Percentiles rank a stretch among this genome's conserved stretches.
Evolutionary conservation across 2,329 filamentous ascomycete genomes (phyloP).

Genomic region (Annulohypoxylon truncatum): DNA sequence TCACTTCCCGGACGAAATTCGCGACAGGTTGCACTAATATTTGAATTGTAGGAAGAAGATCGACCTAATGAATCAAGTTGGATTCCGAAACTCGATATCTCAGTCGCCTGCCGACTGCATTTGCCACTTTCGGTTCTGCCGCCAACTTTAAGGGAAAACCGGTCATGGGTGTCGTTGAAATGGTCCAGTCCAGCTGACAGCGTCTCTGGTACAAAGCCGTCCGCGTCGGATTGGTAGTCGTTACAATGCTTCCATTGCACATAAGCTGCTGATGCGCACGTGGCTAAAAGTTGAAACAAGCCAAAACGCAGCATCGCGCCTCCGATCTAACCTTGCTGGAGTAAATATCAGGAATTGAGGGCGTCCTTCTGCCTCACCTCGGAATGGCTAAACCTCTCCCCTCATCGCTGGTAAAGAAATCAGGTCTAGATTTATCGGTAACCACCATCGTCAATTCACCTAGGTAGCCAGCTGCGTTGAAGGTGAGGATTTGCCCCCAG

Average conservation of each 20-base stretch:
- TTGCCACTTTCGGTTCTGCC: neutral
- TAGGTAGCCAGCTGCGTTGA: neutral
- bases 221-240: slow-evolving; percentile 1
- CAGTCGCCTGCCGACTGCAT: neutral
- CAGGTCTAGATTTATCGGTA: neutral
- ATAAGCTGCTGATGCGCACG: slow-evolving; percentile 32
- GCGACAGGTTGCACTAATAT: neutral
- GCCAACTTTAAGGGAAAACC: neutral
- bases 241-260: slow-evolving; percentile 38
- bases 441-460: neutral
- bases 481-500: neutral
- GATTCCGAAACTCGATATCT: neutral
- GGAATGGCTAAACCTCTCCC: neutral
- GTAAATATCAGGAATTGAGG: neutral
- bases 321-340: neutral
- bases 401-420: neutral
- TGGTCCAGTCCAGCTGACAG: neutral
- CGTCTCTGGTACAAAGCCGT: neutral
- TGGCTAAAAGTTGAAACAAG: slow-evolving; percentile 6
- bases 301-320: slow-evolving; percentile 2
- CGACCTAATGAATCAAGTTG: neutral
- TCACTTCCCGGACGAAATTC: neutral
- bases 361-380: neutral
- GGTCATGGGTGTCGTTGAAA: neutral
- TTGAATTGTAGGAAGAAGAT: neutral